Evolutionary conservation across 164 flowering plant species (phyloP).

Genomic region (Chloranthus sessilifolius): DNA sequence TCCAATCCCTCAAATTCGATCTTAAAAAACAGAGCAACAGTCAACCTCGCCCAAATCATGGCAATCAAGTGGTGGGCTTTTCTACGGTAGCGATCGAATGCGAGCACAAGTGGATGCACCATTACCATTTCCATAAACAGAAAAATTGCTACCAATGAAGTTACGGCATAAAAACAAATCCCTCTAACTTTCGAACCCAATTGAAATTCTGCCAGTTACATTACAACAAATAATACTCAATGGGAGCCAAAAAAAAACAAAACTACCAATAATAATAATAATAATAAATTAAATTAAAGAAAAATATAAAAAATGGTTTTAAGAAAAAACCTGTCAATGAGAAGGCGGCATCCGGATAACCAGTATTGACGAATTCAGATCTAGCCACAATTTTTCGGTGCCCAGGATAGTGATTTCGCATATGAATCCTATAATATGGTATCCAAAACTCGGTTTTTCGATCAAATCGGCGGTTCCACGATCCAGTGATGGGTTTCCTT

Average conservation of each 20-base stretch:
- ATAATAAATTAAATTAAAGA: neutral
- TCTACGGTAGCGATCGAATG: constrained; percentile 66
- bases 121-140: constrained; percentile 63
- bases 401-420: constrained; percentile 10
- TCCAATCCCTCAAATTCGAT: constrained; percentile 78
- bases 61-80: constrained; percentile 66
- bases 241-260: constrained; percentile 1
- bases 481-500: constrained; percentile 13
- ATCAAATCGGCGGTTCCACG: no score
- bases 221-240: neutral
- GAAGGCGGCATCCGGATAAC: constrained; percentile 33
- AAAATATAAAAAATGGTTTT: neutral
- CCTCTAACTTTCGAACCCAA: constrained; percentile 60
- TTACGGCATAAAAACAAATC: constrained; percentile 55
- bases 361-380: constrained; percentile 49
- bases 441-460: constrained; percentile 10
- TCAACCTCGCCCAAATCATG: constrained; percentile 69
- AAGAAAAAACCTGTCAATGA: constrained; percentile 42
- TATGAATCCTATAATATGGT: constrained; percentile 5
- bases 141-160: constrained; percentile 57
- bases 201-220: constrained; percentile 47
- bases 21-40: constrained; percentile 53
- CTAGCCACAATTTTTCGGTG: constrained; percentile 32
- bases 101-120: constrained; percentile 79
- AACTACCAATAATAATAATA: neutral